A percentile compares a stretch with the other conserved stretches of the same genome.
phyloP scores from a whole-genome alignment of 371 early-diverging fungal genomes.

The Mucor velutinosus region DNA sequence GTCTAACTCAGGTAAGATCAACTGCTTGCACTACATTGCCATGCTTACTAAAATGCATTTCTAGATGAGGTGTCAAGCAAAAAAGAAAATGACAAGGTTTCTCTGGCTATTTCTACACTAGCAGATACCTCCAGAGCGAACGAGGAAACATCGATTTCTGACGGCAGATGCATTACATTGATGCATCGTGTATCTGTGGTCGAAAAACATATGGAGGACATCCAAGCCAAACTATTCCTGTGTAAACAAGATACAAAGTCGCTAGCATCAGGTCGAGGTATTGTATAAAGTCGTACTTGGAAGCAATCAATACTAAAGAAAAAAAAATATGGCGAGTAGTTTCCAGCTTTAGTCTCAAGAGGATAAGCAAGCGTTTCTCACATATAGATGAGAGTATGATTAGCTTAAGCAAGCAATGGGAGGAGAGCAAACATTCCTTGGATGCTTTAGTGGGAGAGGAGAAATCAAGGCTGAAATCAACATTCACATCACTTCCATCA shows the following conservation, averaged over 20 bases:
- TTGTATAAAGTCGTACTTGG: neutral
- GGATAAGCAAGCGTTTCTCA: slow-evolving; percentile 29
- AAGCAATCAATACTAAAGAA: neutral
- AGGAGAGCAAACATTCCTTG: slow-evolving; percentile 29
- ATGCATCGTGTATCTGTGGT: slow-evolving; percentile 31
- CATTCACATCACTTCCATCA: slow-evolving; percentile 28
- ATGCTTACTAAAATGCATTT: neutral
- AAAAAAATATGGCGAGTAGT: neutral
- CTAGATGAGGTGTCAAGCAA: neutral
- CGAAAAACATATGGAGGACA: slow-evolving; percentile 38
- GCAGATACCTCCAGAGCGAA: neutral
- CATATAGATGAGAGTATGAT: slow-evolving; percentile 35
- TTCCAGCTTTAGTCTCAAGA: slow-evolving; percentile 13
- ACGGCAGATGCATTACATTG: slow-evolving; percentile 25
- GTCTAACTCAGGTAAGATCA: neutral
- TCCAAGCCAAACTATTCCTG: slow-evolving; percentile 37
- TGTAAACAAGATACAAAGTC: slow-evolving; percentile 42
- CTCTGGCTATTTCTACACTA: neutral
- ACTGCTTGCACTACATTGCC: neutral
- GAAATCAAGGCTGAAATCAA: slow-evolving; percentile 5
- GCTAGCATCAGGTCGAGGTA: slow-evolving; percentile 28
- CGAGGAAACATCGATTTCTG: neutral
- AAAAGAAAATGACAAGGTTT: neutral
- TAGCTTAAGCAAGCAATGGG: slow-evolving; percentile 36
- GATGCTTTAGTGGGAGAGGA: slow-evolving; percentile 11